These are phyloP conservation scores for Lactarius hengduanensis DNA, from an alignment of 768 basidiomycete genomes.

Conservation along the genomic window DNA sequence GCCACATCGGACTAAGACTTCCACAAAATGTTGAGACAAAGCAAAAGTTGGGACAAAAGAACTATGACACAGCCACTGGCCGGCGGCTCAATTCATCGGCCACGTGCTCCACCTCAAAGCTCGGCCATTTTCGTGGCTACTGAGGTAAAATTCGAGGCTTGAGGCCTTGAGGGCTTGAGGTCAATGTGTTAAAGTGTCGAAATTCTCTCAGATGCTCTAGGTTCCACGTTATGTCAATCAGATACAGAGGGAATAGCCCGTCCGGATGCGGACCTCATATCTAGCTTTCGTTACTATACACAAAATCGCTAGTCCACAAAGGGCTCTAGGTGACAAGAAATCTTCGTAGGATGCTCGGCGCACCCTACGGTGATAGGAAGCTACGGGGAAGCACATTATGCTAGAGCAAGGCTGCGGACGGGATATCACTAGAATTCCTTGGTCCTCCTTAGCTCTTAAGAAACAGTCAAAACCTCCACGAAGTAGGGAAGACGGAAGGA, in stretches of 20 bases:
- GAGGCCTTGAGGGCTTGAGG: too few relatives aligned
- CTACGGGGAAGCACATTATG: neutral
- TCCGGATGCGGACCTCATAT: neutral
- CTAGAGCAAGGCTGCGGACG: neutral
- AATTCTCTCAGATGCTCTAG: neutral
- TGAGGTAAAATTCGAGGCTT: neutral
- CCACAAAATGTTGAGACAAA: conserved; percentile 1
- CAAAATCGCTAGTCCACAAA: conserved; percentile 1
- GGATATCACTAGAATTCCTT: neutral
- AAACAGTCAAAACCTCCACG: conserved; percentile 6
- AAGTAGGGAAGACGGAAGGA: neutral
- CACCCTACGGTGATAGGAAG: neutral
- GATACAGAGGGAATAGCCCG: neutral
- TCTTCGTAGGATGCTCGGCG: neutral
- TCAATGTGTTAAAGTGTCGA: neutral
- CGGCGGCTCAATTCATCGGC: neutral
- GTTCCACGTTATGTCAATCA: neutral
- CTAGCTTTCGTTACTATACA: neutral
- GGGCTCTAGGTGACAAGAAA: conserved; percentile 15
- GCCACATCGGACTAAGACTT: conserved; percentile 6
- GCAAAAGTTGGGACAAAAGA: neutral
- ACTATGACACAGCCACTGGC: neutral
- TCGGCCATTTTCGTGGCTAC: neutral
- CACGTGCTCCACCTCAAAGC: neutral
- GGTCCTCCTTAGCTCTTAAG: neutral